phyloP scores from a whole-genome alignment of 768 basidiomycete genomes.

The Erythrobasidium yunnanense region DNA sequence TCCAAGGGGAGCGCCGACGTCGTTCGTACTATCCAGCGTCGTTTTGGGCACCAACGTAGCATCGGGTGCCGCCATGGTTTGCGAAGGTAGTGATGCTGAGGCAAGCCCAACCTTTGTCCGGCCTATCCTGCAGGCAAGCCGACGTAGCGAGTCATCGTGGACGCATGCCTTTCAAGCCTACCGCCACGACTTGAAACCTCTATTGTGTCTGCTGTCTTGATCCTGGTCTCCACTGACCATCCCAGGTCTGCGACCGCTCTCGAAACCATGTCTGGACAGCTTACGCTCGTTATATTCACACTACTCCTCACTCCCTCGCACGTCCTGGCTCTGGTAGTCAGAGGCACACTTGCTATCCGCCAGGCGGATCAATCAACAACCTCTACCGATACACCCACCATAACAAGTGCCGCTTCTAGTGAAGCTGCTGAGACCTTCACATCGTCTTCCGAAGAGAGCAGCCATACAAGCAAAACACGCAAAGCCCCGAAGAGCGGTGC shows the following conservation, averaged over 20 bases:
- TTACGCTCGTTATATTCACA: not conserved
- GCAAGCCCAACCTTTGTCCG: no score
- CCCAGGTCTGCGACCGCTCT: not conserved
- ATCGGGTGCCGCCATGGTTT: not conserved
- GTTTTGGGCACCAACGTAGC: not conserved
- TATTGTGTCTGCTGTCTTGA: not conserved
- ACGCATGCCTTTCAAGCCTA: no score
- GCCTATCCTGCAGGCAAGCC: no score
- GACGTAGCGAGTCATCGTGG: no score
- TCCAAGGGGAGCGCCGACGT: not conserved
- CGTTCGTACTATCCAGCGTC: not conserved
- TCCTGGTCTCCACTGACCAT: not conserved
- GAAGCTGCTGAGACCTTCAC: not conserved
- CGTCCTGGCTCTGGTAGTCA: not conserved
- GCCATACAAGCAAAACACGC: not conserved
- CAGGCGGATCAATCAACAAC: not conserved
- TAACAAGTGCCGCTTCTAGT: no score
- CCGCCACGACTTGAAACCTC: no score
- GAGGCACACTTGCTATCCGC: not conserved
- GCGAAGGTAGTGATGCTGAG: no score
- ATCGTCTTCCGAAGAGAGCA: not conserved
- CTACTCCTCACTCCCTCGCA: not conserved
- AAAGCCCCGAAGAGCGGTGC: not conserved
- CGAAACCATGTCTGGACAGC: not conserved
- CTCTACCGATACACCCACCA: not conserved